phyloP scores from a whole-genome alignment of 2,329 filamentous ascomycete species.

The Alternaria sp. region DNA sequence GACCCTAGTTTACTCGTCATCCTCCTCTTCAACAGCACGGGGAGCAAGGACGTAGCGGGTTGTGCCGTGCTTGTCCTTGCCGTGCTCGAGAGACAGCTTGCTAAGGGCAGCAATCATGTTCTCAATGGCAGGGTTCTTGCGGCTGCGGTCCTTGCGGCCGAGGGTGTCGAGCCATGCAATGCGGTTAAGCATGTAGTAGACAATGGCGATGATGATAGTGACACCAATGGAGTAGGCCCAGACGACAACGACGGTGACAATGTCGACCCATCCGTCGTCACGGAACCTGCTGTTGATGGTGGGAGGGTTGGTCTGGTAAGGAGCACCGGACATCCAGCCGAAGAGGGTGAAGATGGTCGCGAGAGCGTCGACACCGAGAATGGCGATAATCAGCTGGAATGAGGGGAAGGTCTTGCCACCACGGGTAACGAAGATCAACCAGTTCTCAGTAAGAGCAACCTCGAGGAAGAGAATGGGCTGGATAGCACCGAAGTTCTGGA shows the following conservation, averaged over 20 bases:
- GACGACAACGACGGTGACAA: conserved; percentile 69
- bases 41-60: conserved; percentile 54
- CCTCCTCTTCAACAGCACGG: conserved; percentile 57
- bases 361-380: conserved; percentile 73
- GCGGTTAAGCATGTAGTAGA: conserved; percentile 68
- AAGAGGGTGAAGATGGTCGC: conserved; percentile 77
- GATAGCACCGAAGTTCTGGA: conserved; percentile 75
- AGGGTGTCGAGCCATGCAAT: conserved; percentile 66
- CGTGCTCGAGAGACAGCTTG: conserved; percentile 68
- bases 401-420: conserved; percentile 75
- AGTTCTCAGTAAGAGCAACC: conserved; percentile 60
- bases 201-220: conserved; percentile 69
- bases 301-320: conserved; percentile 51
- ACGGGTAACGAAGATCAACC: conserved; percentile 62
- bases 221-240: conserved; percentile 72
- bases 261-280: conserved; percentile 62
- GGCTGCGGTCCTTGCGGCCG: conserved; percentile 66
- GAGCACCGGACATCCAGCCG: conserved; percentile 70
- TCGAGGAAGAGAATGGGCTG: conserved; percentile 70
- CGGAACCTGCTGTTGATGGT: conserved; percentile 49
- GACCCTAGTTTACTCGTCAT: conserved; percentile 50
- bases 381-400: conserved; percentile 75
- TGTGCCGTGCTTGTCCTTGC: conserved; percentile 57
- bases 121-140: conserved; percentile 69
- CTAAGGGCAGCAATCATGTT: conserved; percentile 69